A percentile compares a stretch with the other conserved stretches of the same genome.
phyloP scores from a whole-genome alignment of 1,139 yeast genomes.

The Pichia cactophila region DNA sequence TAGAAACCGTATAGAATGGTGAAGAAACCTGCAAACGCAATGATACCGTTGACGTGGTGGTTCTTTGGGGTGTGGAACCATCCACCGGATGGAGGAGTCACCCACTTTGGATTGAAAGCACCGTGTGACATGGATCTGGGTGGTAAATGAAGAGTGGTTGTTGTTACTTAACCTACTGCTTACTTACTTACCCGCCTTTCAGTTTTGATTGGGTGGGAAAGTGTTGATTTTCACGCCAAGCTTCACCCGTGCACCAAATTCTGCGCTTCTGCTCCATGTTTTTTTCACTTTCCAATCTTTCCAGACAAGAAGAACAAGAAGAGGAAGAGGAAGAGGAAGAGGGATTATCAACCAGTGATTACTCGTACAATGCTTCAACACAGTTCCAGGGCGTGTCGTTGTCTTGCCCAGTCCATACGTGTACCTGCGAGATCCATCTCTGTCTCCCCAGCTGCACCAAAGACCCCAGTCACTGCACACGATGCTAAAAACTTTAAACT shows the following conservation, averaged over 20 bases:
- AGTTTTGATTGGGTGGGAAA: too few relatives aligned
- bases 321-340: too few relatives aligned
- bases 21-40: conserved; percentile 25
- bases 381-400: neutral
- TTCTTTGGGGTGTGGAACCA: conserved; percentile 30
- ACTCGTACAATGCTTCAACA: neutral
- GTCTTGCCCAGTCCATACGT: neutral
- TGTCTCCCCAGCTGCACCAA: conserved; percentile 10
- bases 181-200: too few relatives aligned
- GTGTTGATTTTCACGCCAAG: too few relatives aligned
- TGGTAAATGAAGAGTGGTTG: too few relatives aligned
- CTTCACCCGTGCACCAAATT: too few relatives aligned
- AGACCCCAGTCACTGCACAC: neutral
- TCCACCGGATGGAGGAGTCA: conserved; percentile 30
- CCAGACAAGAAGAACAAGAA: too few relatives aligned
- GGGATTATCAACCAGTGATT: too few relatives aligned
- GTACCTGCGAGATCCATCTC: conserved; percentile 14
- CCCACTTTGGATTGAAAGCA: conserved; percentile 26
- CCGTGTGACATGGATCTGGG: conserved; percentile 14
- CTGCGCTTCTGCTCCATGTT: too few relatives aligned
- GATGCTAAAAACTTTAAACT: conserved; percentile 17
- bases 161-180: too few relatives aligned
- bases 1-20: conserved; percentile 21
- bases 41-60: conserved; percentile 24
- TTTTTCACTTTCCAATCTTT: too few relatives aligned